These are phyloP conservation scores for Hanseniaspora pseudoguilliermondii DNA, from an alignment of 805 yeast species.

Conservation along the genomic window DNA sequence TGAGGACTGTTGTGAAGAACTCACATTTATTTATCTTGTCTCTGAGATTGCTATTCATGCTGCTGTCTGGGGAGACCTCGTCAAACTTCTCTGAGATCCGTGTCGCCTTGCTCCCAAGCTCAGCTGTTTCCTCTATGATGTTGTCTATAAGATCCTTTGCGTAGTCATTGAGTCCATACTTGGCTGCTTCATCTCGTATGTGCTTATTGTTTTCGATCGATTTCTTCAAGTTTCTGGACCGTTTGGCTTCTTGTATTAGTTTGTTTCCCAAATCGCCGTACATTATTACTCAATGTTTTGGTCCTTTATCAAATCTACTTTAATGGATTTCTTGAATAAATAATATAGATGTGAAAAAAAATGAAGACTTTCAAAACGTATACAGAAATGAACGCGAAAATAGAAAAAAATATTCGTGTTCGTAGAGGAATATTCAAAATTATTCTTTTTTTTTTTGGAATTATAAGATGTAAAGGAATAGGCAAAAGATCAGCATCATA, in stretches of 20 bases:
- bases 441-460: too few relatives aligned
- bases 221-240: constrained; percentile 44
- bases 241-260: constrained; percentile 71
- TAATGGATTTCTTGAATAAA: neutral
- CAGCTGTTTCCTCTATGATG: constrained; percentile 58
- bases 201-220: constrained; percentile 16
- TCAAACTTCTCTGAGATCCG: constrained; percentile 25
- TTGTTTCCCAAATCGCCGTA: constrained; percentile 81
- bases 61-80: constrained; percentile 14
- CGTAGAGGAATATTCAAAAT: too few relatives aligned
- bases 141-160: constrained; percentile 47
- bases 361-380: neutral
- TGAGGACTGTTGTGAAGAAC: constrained; percentile 43
- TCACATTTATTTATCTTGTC: constrained; percentile 47
- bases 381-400: neutral
- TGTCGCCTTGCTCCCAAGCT: constrained; percentile 46
- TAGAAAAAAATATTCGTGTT: neutral
- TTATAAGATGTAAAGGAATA: too few relatives aligned
- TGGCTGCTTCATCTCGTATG: constrained; percentile 35
- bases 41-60: constrained; percentile 19
- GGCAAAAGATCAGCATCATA: too few relatives aligned
- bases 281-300: constrained; percentile 43
- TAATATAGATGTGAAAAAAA: too few relatives aligned
- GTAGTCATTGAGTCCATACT: constrained; percentile 39
- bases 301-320: too few relatives aligned